These are phyloP conservation scores for Vanrija sp. DNA, from an alignment of 1,284 basidiomycete species.

Conservation along the genomic window DNA sequence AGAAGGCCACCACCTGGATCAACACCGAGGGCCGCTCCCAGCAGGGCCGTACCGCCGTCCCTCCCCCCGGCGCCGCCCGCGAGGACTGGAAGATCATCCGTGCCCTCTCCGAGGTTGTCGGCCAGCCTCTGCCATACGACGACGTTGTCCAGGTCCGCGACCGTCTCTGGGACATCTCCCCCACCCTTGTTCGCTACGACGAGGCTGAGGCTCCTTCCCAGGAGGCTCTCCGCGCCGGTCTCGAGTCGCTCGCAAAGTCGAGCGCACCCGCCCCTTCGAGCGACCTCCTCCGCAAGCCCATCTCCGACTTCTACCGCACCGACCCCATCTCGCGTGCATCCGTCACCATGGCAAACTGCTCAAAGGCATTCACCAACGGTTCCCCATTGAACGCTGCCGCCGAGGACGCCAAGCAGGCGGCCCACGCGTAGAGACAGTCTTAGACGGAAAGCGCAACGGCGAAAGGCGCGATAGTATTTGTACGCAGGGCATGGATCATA, in stretches of 20 bases:
- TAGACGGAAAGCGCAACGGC: neutral
- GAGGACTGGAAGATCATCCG: constrained; percentile 99
- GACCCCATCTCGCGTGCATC: constrained; percentile 54
- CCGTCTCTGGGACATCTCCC: constrained; percentile 96
- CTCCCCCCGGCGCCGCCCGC: constrained; percentile 87
- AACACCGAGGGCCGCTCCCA: constrained; percentile 96
- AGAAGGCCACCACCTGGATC: constrained; percentile 91
- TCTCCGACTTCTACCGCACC: constrained; percentile 94
- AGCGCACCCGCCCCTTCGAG: constrained; percentile 49
- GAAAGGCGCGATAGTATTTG: constrained; percentile 9
- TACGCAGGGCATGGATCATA: constrained; percentile 18
- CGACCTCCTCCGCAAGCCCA: constrained; percentile 69
- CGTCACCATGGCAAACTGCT: constrained; percentile 51
- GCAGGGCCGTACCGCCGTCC: constrained; percentile 84
- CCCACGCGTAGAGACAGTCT: constrained; percentile 8
- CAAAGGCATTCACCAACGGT: constrained; percentile 48
- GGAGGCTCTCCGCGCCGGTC: constrained; percentile 66
- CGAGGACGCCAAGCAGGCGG: constrained; percentile 14
- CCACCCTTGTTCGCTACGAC: constrained; percentile 84
- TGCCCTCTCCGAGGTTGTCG: constrained; percentile 86
- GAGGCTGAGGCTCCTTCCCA: constrained; percentile 70
- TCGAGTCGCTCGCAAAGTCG: constrained; percentile 63
- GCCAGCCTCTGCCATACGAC: constrained; percentile 80
- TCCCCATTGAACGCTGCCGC: constrained; percentile 17
- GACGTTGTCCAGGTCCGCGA: constrained; percentile 82